Base-by-base conservation (phyloP, 306 rosid genomes). In the Mimosa bimucronata region DNA sequence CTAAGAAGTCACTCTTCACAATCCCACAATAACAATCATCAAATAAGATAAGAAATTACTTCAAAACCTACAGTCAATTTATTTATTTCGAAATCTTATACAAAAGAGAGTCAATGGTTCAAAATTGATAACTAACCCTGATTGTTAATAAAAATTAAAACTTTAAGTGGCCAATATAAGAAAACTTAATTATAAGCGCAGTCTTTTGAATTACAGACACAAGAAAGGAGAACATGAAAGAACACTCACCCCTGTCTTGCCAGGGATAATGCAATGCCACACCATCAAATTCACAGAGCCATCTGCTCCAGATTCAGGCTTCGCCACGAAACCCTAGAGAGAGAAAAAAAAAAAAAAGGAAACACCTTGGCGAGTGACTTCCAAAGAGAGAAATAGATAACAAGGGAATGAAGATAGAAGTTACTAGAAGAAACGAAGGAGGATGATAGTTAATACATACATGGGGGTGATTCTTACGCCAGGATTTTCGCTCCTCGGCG, bases 221-320 rank as follows among this genome's bases (percentile, higher is more conserved):
- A 70, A 44, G 23, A 42, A 69, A 23, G 13, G 0, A 65, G 41
- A 4, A 62, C 34, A 65, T 3, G 52, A 23, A 57, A 44, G 26
- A 23, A 18, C 18, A 68, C 86, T 74, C 28, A 83, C 86, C 58
- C 74, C 81, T 9, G 74, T 19, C 77, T 83, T 83, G 70, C 80
- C 83, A 38, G 83, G 83, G 4, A 83, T 61, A 66, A 48, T 68
- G 80, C 83, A 79, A 28, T 83, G 77, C 86, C 86, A 83, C 14
- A 5, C 57, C 86, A 83, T 74, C 68, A 83, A 55, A 69, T 83
- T 79, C 50, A 83, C 83, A 42, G 81, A 57, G 19, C 86, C 86
- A 61, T 79, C 77, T 40, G 74, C 0, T 28, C 21, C 42, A 15
- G 53, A 69, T 45, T 83, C 81, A 14, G 86, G 86, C 78, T 79